A percentile compares a stretch with the other conserved stretches of the same genome.
Conservation (phyloP, 2,329 filamentous ascomycete species). For the Aspergillus sp. region DNA sequence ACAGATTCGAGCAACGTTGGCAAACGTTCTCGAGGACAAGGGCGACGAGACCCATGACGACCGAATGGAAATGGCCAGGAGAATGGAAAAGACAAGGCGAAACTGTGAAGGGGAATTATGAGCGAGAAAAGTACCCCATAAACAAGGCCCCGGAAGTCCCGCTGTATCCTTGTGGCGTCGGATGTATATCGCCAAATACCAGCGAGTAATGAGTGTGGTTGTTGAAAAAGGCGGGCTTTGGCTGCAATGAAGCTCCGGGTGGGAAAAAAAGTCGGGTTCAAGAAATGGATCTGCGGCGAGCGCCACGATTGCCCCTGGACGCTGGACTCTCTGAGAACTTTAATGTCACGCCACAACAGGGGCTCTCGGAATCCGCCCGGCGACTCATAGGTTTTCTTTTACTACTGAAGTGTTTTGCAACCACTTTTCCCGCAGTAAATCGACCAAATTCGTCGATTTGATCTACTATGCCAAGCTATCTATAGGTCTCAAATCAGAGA, state of each 20-base stretch:
- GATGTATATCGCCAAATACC: background rate
- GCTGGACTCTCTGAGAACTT: background rate
- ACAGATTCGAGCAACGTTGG: slow-evolving; percentile 48
- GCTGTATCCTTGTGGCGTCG: background rate
- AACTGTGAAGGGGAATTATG: background rate
- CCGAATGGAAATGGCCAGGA: slow-evolving; percentile 2
- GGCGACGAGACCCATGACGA: slow-evolving; percentile 57
- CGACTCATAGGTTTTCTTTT: background rate
- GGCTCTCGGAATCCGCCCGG: background rate
- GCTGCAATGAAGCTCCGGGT: background rate
- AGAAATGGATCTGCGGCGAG: background rate
- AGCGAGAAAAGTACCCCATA: slow-evolving; percentile 9
- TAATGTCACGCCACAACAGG: background rate
- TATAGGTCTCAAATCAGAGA: too few species aligned
- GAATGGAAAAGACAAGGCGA: background rate
- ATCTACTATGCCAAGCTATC: too few species aligned
- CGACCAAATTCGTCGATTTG: too few species aligned
- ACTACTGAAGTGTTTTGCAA: background rate
- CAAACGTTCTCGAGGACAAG: slow-evolving; percentile 46
- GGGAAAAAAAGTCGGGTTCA: background rate
- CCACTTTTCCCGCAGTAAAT: too few species aligned
- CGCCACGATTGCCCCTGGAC: slow-evolving; percentile 2
- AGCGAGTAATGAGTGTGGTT: background rate
- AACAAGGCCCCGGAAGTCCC: slow-evolving; percentile 3
- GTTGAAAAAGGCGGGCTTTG: background rate